These are phyloP conservation scores for Dactylellina cionopaga DNA, from an alignment of 2,329 filamentous ascomycete species.

Conservation along the genomic window DNA sequence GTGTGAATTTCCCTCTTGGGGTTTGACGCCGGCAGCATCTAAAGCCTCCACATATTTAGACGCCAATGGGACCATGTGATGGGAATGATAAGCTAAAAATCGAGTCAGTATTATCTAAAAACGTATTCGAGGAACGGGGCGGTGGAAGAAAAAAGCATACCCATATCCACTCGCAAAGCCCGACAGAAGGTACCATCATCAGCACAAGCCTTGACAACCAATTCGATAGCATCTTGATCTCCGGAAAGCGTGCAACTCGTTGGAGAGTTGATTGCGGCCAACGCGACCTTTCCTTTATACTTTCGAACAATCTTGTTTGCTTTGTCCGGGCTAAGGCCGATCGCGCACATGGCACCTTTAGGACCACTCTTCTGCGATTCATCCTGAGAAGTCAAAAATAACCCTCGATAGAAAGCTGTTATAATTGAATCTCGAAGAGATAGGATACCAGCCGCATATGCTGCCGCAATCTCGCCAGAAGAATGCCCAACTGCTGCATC, in stretches of 20 bases:
- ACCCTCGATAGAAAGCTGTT: conserved; percentile 62
- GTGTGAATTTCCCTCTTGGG: conserved; percentile 45
- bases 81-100: conserved; percentile 63
- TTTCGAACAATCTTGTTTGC: conserved; percentile 52
- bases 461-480: conserved; percentile 63
- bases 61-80: conserved; percentile 60
- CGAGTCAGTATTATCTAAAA: conserved; percentile 59
- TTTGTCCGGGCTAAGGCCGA: conserved; percentile 59
- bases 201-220: conserved; percentile 55
- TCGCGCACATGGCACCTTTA: conserved; percentile 61
- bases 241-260: conserved; percentile 58
- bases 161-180: conserved; percentile 21
- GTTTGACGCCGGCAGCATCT: conserved; percentile 34
- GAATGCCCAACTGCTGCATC: conserved; percentile 62
- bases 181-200: conserved; percentile 52
- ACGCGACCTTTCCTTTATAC: conserved; percentile 35
- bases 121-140: conserved; percentile 34
- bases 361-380: conserved; percentile 13
- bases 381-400: conserved; percentile 48
- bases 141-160: background rate
- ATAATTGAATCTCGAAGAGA: conserved; percentile 60
- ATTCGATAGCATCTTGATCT: conserved; percentile 58
- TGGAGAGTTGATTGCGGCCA: conserved; percentile 57
- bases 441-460: conserved; percentile 62
- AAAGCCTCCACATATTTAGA: conserved; percentile 58